A percentile compares a stretch with the other conserved stretches of the same genome.
phyloP scores from a whole-genome alignment of 2,329 filamentous ascomycete species.

The Cercospora beticola region DNA sequence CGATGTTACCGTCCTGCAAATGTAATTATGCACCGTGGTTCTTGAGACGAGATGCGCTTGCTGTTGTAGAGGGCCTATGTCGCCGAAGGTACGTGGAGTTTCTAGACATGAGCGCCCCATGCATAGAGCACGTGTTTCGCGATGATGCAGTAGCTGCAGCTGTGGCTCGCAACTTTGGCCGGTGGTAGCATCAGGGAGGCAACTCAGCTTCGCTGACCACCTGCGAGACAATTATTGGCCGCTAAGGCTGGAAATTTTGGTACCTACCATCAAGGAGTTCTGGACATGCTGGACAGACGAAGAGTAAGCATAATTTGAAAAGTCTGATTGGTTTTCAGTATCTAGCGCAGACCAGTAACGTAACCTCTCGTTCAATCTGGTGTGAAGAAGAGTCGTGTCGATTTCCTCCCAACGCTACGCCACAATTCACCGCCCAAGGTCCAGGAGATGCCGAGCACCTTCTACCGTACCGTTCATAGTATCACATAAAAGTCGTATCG shows the following conservation, averaged over 20 bases:
- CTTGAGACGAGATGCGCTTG: background rate
- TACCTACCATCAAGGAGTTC: background rate
- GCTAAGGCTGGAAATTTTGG: background rate
- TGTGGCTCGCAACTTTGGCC: background rate
- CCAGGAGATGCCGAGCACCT: constrained; percentile 10
- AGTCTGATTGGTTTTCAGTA: background rate
- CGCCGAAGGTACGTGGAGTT: background rate
- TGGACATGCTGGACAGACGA: background rate
- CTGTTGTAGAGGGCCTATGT: background rate
- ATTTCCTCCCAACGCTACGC: background rate
- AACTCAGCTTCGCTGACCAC: constrained; percentile 3
- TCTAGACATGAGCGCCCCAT: background rate
- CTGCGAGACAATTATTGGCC: background rate
- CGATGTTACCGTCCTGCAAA: too few species aligned
- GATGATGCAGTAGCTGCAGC: background rate
- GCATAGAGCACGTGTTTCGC: background rate
- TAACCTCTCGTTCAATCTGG: background rate
- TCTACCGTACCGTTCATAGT: constrained; percentile 9
- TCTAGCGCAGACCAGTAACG: background rate
- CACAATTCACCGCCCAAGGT: background rate
- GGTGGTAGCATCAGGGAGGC: background rate
- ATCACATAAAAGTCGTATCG: constrained; percentile 13
- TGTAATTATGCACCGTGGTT: background rate
- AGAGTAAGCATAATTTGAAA: background rate
- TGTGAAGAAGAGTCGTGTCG: constrained; percentile 6